Percentiles rank a stretch among this genome's conserved stretches.
Evolutionary conservation across 306 rosid genomes (phyloP).

Genomic region (Glycine soja): DNA sequence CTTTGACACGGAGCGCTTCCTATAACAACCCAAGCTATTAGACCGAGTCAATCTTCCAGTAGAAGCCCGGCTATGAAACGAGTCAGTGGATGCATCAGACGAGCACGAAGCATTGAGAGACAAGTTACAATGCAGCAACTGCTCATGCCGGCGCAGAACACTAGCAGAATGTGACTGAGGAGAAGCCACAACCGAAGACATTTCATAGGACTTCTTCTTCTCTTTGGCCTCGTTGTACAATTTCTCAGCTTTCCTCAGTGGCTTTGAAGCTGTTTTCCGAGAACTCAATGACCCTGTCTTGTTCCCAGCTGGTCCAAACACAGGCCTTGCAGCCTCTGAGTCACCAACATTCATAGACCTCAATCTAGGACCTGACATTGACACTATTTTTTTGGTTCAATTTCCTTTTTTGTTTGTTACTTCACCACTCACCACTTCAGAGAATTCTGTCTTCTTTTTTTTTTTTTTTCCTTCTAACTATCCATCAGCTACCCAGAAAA

Average conservation of each 20-base stretch:
- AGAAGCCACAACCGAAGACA: slow-evolving; percentile 39
- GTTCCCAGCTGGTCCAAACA: slow-evolving; percentile 76
- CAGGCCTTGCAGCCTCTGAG: slow-evolving; percentile 67
- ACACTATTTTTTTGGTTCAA: slow-evolving; percentile 18
- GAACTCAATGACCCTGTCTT: slow-evolving; percentile 63
- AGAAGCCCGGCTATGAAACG: slow-evolving; percentile 79
- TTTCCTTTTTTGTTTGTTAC: background rate
- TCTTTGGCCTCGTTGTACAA: slow-evolving; percentile 56
- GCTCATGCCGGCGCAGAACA: slow-evolving; percentile 77
- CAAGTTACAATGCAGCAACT: slow-evolving; percentile 66
- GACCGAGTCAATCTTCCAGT: slow-evolving; percentile 78
- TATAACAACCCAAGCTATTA: slow-evolving; percentile 61
- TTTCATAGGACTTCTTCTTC: slow-evolving; percentile 55
- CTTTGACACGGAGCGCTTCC: slow-evolving; percentile 66
- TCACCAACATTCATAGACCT: slow-evolving; percentile 78
- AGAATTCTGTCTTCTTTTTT: background rate
- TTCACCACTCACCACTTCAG: slow-evolving; percentile 38
- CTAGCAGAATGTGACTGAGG: slow-evolving; percentile 63
- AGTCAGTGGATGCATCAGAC: slow-evolving; percentile 85
- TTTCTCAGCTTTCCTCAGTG: slow-evolving; percentile 66
- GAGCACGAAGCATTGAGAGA: slow-evolving; percentile 84
- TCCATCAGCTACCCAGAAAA: slow-evolving; percentile 38
- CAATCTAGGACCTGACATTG: slow-evolving; percentile 80
- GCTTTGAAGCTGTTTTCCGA: slow-evolving; percentile 62
- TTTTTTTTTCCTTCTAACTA: slow-evolving; percentile 9